These are phyloP conservation scores for Orbilia blumenaviensis DNA, from an alignment of 2,329 filamentous ascomycete species.

Conservation along the genomic window DNA sequence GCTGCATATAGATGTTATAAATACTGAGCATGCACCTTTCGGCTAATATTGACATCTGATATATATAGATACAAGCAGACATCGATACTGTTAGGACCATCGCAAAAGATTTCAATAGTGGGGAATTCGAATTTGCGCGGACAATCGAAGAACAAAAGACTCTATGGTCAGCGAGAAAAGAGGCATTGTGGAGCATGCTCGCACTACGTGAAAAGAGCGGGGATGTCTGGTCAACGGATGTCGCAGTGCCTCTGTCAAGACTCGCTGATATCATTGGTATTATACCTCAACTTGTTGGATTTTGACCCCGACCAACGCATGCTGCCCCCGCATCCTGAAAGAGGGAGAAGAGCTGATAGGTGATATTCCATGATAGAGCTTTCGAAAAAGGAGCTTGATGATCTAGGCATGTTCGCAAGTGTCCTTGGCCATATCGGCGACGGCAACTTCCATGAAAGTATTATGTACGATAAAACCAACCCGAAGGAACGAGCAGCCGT, in stretches of 20 bases:
- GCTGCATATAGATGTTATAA: constrained; percentile 39
- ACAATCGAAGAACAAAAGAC: constrained; percentile 75
- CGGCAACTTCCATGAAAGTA: constrained; percentile 92
- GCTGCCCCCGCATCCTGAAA: background rate
- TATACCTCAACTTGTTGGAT: constrained; percentile 38
- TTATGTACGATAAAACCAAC: constrained; percentile 81
- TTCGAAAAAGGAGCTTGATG: constrained; percentile 88
- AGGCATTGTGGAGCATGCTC: constrained; percentile 83
- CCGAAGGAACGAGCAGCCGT: constrained; percentile 77
- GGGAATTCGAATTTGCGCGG: constrained; percentile 77
- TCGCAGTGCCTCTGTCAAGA: constrained; percentile 80
- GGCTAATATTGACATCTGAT: constrained; percentile 40
- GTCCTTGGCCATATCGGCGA: constrained; percentile 91
- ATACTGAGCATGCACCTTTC: constrained; percentile 14
- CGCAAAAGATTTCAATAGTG: constrained; percentile 69
- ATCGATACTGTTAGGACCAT: constrained; percentile 73
- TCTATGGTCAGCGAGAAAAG: constrained; percentile 84
- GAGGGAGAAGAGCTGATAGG: constrained; percentile 6
- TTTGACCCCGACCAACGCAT: constrained; percentile 26
- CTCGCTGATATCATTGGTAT: constrained; percentile 75
- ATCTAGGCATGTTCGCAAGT: constrained; percentile 84
- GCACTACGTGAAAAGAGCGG: constrained; percentile 69
- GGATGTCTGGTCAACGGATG: constrained; percentile 86
- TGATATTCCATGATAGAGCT: constrained; percentile 68
- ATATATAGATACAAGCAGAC: constrained; percentile 67